Percentiles rank a stretch among this genome's conserved stretches.
Evolutionary conservation across 2,329 filamentous ascomycete genomes (phyloP).

Genomic region (Colletotrichum sp.): DNA sequence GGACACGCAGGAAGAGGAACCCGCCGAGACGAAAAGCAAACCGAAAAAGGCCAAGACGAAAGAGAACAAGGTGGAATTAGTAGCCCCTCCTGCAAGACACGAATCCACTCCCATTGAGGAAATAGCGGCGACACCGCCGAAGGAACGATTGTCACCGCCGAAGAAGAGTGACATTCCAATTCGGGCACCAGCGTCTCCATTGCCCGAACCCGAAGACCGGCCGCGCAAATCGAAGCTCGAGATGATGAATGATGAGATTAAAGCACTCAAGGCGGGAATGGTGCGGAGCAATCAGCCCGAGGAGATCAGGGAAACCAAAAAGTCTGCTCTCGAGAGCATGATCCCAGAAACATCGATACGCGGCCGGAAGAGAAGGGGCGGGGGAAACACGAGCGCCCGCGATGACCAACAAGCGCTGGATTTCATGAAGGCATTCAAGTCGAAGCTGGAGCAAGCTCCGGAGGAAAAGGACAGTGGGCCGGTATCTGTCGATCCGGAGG

Average conservation of each 20-base stretch:
- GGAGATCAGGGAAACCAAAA: constrained; percentile 61
- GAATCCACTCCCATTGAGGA: constrained; percentile 7
- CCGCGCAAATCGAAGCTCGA: constrained; percentile 61
- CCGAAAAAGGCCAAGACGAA: constrained; percentile 34
- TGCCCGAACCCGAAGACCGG: constrained; percentile 37
- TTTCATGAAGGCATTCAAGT: constrained; percentile 79
- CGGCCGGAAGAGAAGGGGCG: constrained; percentile 72
- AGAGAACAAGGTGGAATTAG: constrained; percentile 22
- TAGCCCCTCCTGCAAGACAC: background rate
- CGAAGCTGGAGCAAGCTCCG: constrained; percentile 67
- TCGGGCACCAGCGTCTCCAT: constrained; percentile 26
- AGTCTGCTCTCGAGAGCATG: constrained; percentile 73
- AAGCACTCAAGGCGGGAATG: constrained; percentile 81
- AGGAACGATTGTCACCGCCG: constrained; percentile 10
- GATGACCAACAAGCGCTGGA: constrained; percentile 71
- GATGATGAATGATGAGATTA: constrained; percentile 79
- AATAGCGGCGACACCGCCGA: constrained; percentile 26
- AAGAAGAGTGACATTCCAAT: background rate
- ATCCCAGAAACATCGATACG: constrained; percentile 74
- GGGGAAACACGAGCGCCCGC: constrained; percentile 53
- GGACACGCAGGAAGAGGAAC: constrained; percentile 51
- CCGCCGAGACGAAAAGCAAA: constrained; percentile 30
- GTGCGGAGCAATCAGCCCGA: constrained; percentile 63
- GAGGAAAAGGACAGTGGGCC: constrained; percentile 38
- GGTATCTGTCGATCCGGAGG: constrained; percentile 25